phyloP scores from a whole-genome alignment of 495 filamentous ascomycete genomes.

The Penicillium waksmanii region DNA sequence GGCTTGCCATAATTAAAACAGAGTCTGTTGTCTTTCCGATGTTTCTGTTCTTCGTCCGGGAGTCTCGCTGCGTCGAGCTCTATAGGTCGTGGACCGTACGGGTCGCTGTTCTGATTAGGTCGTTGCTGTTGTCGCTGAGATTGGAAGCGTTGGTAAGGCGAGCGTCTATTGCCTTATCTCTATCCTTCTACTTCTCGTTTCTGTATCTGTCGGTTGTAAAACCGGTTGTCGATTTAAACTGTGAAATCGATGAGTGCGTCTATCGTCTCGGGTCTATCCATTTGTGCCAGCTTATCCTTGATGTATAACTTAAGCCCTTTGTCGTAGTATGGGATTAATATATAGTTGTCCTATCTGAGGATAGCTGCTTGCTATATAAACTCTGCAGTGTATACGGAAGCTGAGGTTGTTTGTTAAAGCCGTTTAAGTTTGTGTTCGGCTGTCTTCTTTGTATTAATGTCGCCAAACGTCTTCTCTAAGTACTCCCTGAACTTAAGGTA shows the following conservation, averaged over 20 bases:
- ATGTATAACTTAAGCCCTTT: neutral
- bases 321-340: neutral
- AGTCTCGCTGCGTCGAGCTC: slow-evolving; percentile 7
- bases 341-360: neutral
- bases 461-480: neutral
- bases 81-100: slow-evolving; percentile 1
- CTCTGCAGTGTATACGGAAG: neutral
- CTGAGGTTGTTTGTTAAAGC: neutral
- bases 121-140: neutral
- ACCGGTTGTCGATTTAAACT: neutral
- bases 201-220: neutral
- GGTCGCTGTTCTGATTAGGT: neutral
- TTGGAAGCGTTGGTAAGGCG: neutral
- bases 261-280: neutral
- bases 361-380: neutral
- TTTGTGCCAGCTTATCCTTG: neutral
- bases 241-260: neutral
- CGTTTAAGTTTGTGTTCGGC: neutral
- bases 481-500: neutral
- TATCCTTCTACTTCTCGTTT: neutral
- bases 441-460: neutral
- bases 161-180: neutral
- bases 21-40: neutral
- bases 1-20: neutral
- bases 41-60: neutral